These are phyloP conservation scores for Sphagnurus paluster DNA, from an alignment of 1,284 basidiomycete species.

Conservation along the genomic window DNA sequence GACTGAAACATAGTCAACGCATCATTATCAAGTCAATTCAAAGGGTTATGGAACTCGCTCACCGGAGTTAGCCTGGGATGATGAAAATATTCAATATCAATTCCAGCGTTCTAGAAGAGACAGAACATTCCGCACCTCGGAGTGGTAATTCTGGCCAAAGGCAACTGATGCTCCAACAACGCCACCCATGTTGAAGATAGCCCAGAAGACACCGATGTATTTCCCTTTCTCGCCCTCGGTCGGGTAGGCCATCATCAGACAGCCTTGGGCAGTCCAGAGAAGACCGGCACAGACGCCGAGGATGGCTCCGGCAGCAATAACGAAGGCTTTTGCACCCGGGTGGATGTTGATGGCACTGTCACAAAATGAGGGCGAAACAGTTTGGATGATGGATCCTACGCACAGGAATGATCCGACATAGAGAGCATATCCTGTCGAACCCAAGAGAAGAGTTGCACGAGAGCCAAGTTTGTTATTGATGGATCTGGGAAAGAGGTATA, in stretches of 20 bases:
- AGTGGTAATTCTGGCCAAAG: conserved; percentile 56
- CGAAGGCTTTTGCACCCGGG: conserved; percentile 56
- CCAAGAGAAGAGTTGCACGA: conserved; percentile 67
- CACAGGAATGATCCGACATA: conserved; percentile 77
- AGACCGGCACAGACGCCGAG: conserved; percentile 84
- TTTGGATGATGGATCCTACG: conserved; percentile 22
- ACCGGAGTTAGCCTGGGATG: conserved; percentile 30
- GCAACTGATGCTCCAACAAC: conserved; percentile 70
- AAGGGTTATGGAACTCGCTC: conserved; percentile 12
- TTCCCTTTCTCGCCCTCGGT: conserved; percentile 77
- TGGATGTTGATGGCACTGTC: conserved; percentile 69
- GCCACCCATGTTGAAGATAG: conserved; percentile 73
- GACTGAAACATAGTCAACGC: conserved; percentile 32
- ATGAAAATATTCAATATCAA: neutral
- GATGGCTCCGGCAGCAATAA: conserved; percentile 77
- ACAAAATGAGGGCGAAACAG: neutral
- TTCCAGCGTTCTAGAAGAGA: neutral
- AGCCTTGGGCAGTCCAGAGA: conserved; percentile 86
- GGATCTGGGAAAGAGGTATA: conserved; percentile 44
- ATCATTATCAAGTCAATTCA: neutral
- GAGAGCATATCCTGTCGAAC: conserved; percentile 69
- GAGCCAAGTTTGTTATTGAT: conserved; percentile 80
- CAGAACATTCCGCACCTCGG: conserved; percentile 34
- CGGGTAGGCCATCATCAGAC: conserved; percentile 82
- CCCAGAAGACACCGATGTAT: conserved; percentile 79